A percentile compares a stretch with the other conserved stretches of the same genome.
These are phyloP conservation scores for Podaxis sp. DNA, from an alignment of 768 basidiomycete genomes.

Conservation along the genomic window DNA sequence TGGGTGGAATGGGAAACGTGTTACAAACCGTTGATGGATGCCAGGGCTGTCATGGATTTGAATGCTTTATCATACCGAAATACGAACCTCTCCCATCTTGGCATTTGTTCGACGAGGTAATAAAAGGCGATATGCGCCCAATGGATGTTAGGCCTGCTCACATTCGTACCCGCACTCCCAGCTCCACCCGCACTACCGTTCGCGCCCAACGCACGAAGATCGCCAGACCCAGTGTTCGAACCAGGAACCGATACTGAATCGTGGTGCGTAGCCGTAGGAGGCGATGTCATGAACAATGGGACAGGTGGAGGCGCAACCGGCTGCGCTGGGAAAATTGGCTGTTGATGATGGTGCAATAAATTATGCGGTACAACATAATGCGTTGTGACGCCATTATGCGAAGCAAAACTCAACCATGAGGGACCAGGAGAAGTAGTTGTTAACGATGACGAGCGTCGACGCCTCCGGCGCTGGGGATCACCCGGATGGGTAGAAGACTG, in stretches of 20 bases:
- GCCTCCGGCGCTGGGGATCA: conserved; percentile 24
- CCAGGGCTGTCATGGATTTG: conserved; percentile 69
- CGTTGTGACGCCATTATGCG: conserved; percentile 30
- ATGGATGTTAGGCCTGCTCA: conserved; percentile 49
- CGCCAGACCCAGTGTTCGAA: not conserved
- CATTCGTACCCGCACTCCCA: not conserved
- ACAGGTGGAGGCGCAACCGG: conserved; percentile 36
- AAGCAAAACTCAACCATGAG: conserved; percentile 9
- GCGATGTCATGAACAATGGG: not conserved
- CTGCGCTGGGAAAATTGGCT: conserved; percentile 36
- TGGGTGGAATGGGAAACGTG: conserved; percentile 10
- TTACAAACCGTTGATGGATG: conserved; percentile 64
- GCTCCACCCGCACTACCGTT: no score
- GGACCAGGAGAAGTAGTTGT: not conserved
- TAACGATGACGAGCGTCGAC: conserved; percentile 26
- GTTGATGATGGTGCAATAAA: conserved; percentile 22
- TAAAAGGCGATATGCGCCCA: conserved; percentile 83
- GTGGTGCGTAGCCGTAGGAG: not conserved
- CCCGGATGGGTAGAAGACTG: conserved; percentile 24
- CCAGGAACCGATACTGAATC: not conserved
- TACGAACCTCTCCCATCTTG: conserved; percentile 78
- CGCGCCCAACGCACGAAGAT: not conserved
- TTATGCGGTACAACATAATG: conserved; percentile 41
- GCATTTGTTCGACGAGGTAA: conserved; percentile 79
- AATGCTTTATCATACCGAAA: conserved; percentile 81